Conservation (phyloP, 176 grass and related monocot genomes). For the Eragrostis curvula region DNA sequence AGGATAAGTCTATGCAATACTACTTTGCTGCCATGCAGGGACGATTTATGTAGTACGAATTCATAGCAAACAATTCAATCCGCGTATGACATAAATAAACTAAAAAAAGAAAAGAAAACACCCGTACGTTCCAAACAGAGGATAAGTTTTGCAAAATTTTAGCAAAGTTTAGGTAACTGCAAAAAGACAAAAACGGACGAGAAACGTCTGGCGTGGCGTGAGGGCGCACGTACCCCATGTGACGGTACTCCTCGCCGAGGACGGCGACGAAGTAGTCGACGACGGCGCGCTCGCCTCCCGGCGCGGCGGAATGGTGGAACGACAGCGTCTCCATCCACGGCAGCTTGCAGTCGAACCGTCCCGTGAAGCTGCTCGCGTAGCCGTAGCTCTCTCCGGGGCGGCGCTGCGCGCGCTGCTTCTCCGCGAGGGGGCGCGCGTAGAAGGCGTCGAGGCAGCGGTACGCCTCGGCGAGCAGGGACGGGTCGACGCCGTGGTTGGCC, state of each 20-base stretch:
- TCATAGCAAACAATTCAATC: too few species aligned
- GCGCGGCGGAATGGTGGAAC: constrained; percentile 25
- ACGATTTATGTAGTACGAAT: too few species aligned
- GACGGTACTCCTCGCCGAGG: constrained; percentile 22
- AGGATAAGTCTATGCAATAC: too few species aligned
- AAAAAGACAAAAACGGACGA: too few species aligned
- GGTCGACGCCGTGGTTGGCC: constrained; percentile 67
- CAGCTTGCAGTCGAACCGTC: neutral
- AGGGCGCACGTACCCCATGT: constrained; percentile 20
- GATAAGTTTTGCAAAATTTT: too few species aligned
- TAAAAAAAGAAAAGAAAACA: too few species aligned
- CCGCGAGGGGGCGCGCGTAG: constrained; percentile 64
- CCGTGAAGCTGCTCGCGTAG: constrained; percentile 84
- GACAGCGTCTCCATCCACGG: constrained; percentile 49
- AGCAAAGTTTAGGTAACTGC: neutral
- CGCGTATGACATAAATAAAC: too few species aligned
- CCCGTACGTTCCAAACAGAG: too few species aligned
- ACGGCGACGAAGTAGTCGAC: constrained; percentile 37
- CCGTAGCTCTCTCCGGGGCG: constrained; percentile 64
- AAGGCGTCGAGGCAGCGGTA: constrained; percentile 68
- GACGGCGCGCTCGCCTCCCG: neutral
- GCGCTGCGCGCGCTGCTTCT: constrained; percentile 71
- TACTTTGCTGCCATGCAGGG: too few species aligned
- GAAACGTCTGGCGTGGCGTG: constrained; percentile 4
- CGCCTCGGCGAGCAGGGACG: constrained; percentile 56